Evolutionary conservation across 129 eudicot species (phyloP).

Genomic region (Chrysanthemum seticuspe): DNA sequence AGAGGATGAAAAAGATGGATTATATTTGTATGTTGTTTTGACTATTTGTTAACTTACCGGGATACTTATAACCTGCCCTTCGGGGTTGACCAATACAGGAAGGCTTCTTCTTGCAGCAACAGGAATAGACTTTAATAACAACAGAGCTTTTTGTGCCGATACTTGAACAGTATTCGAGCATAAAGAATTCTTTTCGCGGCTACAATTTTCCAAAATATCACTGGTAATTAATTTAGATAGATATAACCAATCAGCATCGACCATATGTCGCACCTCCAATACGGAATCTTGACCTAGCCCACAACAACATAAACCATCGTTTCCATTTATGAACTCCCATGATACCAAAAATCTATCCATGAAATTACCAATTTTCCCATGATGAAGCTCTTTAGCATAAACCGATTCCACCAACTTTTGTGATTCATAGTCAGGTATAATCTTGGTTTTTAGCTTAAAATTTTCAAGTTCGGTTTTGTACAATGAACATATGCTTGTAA

Average conservation of each 20-base stretch:
- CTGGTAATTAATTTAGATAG: slow-evolving; percentile 56
- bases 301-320: slow-evolving; percentile 27
- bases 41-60: slow-evolving; percentile 46
- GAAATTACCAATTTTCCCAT: slow-evolving; percentile 64
- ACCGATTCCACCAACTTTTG: slow-evolving; percentile 23
- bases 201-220: slow-evolving; percentile 25
- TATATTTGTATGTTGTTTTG: not conserved
- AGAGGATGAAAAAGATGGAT: not conserved
- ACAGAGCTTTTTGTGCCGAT: slow-evolving; percentile 55
- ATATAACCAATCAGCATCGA: slow-evolving; percentile 85
- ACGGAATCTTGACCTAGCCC: slow-evolving; percentile 36
- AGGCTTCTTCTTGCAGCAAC: slow-evolving; percentile 89
- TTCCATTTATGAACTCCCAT: slow-evolving; percentile 48
- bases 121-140: slow-evolving; percentile 62
- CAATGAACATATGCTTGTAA: slow-evolving; percentile 42
- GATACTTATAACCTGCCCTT: slow-evolving; percentile 58
- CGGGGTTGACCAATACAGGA: slow-evolving; percentile 60
- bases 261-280: slow-evolving; percentile 70
- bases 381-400: slow-evolving; percentile 37
- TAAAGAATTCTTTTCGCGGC: not conserved
- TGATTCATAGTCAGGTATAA: slow-evolving; percentile 23
- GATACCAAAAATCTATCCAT: slow-evolving; percentile 71
- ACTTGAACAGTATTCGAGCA: slow-evolving; percentile 31
- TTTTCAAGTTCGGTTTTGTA: slow-evolving; percentile 49
- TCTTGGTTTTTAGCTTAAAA: slow-evolving; percentile 39